phyloP scores from a whole-genome alignment of 345 rosid genomes.

The Turnera subulata region DNA sequence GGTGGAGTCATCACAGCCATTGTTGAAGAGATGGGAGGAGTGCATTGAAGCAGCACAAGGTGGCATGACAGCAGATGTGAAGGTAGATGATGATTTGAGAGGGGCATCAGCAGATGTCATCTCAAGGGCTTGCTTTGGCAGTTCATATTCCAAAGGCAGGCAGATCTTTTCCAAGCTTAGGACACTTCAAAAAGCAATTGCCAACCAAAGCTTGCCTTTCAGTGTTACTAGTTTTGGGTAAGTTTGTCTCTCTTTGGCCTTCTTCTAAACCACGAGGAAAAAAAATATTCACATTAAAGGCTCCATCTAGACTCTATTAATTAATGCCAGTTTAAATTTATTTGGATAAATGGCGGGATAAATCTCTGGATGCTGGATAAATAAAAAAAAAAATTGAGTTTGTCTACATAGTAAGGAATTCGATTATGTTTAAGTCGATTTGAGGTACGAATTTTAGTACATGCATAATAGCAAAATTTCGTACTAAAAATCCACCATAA shows the following conservation, averaged over 20 bases:
- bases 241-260: background rate
- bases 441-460: no score
- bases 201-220: slow-evolving; percentile 9
- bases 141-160: slow-evolving; percentile 15
- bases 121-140: slow-evolving; percentile 22
- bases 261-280: no score
- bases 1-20: slow-evolving; percentile 12
- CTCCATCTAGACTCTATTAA: no score
- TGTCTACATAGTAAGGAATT: no score
- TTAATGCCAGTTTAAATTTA: no score
- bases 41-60: slow-evolving; percentile 3
- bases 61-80: slow-evolving; percentile 12
- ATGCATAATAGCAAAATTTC: no score
- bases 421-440: no score
- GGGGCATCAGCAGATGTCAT: slow-evolving; percentile 18
- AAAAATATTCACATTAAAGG: no score
- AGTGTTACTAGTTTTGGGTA: slow-evolving; percentile 9
- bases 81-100: slow-evolving; percentile 17
- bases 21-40: slow-evolving; percentile 18
- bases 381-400: no score
- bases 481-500: no score
- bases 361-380: no score
- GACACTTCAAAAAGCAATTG: slow-evolving; percentile 9
- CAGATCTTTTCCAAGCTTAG: slow-evolving; percentile 21
- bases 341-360: no score